Percentiles rank a stretch among this genome's conserved stretches.
Conservation (phyloP, 164 flowering plant genomes). For the Macadamia tetraphylla region DNA sequence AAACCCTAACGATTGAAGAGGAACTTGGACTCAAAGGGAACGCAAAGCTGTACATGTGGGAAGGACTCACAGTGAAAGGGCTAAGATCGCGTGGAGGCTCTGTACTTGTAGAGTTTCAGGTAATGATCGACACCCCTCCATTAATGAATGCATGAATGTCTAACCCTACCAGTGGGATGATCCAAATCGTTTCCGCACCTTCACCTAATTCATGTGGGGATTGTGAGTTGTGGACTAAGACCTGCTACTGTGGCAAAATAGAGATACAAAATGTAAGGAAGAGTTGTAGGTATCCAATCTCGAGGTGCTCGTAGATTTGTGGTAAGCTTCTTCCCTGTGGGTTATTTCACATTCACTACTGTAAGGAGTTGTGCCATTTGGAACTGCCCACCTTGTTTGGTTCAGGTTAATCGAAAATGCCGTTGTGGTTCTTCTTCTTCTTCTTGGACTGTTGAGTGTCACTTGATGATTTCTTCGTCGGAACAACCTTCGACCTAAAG, state of each 20-base stretch:
- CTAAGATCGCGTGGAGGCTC: too few species aligned
- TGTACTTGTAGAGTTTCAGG: too few species aligned
- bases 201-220: constrained; percentile 28
- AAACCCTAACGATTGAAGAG: too few species aligned
- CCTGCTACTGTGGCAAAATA: constrained; percentile 86
- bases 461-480: neutral
- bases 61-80: too few species aligned
- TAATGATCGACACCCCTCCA: constrained; percentile 34
- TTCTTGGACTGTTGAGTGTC: constrained; percentile 69
- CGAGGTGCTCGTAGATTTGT: constrained; percentile 61
- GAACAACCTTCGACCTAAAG: too few species aligned
- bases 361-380: constrained; percentile 71
- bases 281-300: constrained; percentile 83
- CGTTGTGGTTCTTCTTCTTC: constrained; percentile 70
- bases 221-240: constrained; percentile 28
- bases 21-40: too few species aligned
- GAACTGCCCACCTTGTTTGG: constrained; percentile 60
- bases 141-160: too few species aligned
- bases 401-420: constrained; percentile 65
- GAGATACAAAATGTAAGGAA: constrained; percentile 39
- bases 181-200: too few species aligned
- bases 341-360: constrained; percentile 29
- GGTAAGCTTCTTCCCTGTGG: constrained; percentile 60
- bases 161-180: too few species aligned
- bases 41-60: too few species aligned